These are phyloP conservation scores for Abortiporus biennis DNA, from an alignment of 1,284 basidiomycete species.

Conservation along the genomic window DNA sequence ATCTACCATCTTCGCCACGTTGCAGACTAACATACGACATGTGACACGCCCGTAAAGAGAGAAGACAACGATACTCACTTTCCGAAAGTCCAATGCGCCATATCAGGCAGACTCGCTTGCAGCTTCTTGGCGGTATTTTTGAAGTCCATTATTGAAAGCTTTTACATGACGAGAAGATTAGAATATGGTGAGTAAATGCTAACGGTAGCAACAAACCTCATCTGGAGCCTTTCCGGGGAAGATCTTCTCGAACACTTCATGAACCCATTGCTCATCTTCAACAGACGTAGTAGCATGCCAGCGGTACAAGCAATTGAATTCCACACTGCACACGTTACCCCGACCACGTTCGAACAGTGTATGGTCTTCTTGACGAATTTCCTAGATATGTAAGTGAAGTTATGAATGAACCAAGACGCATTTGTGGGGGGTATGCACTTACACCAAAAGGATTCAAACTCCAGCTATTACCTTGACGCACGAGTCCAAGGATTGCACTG, in stretches of 20 bases:
- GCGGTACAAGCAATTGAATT: slow-evolving; percentile 81
- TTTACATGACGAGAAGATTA: not conserved
- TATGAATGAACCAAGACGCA: too few relatives aligned
- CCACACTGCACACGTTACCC: slow-evolving; percentile 72
- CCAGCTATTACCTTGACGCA: slow-evolving; percentile 66
- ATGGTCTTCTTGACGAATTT: slow-evolving; percentile 58
- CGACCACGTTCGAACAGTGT: slow-evolving; percentile 65
- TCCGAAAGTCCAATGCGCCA: slow-evolving; percentile 65
- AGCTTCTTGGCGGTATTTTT: slow-evolving; percentile 36
- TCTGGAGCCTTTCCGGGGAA: slow-evolving; percentile 53
- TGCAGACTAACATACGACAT: slow-evolving; percentile 37
- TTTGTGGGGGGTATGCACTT: slow-evolving; percentile 16
- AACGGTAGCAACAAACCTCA: slow-evolving; percentile 18
- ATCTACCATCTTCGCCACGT: slow-evolving; percentile 57
- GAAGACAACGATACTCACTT: slow-evolving; percentile 30
- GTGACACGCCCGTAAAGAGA: slow-evolving; percentile 5
- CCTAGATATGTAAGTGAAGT: slow-evolving; percentile 34
- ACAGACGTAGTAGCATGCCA: slow-evolving; percentile 75
- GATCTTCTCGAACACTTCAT: slow-evolving; percentile 37
- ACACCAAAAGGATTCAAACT: slow-evolving; percentile 63
- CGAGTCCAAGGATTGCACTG: slow-evolving; percentile 66
- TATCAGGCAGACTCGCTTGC: slow-evolving; percentile 35
- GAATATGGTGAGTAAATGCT: not conserved
- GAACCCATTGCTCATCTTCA: slow-evolving; percentile 67
- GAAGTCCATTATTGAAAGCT: slow-evolving; percentile 60